A percentile compares a stretch with the other conserved stretches of the same genome.
Conservation (phyloP, 768 basidiomycete genomes). For the Pleurotus giganteus region DNA sequence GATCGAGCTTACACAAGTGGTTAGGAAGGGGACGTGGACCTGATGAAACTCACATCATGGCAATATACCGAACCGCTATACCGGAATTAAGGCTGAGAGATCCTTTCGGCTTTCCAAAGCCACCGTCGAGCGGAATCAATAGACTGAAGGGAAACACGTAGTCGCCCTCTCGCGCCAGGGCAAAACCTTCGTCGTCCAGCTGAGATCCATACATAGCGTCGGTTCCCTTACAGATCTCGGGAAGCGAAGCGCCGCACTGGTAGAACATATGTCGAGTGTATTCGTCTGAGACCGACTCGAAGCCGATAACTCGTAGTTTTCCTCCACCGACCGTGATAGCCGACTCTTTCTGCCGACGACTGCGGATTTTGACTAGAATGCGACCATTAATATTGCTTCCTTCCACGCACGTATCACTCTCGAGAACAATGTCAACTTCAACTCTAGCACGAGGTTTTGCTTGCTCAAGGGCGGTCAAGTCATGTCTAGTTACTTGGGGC, state of each 20-base stretch:
- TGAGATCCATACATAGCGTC: conserved; percentile 41
- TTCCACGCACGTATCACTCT: conserved; percentile 75
- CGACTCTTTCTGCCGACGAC: conserved; percentile 51
- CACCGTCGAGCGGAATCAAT: conserved; percentile 54
- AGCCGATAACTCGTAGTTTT: conserved; percentile 82
- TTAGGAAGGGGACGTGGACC: not conserved
- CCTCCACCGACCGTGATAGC: conserved; percentile 67
- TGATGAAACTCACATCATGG: conserved; percentile 59
- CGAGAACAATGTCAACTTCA: conserved; percentile 77
- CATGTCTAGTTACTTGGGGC: conserved; percentile 12
- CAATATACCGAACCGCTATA: conserved; percentile 73
- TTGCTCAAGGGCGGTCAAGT: conserved; percentile 58
- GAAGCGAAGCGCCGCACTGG: conserved; percentile 60
- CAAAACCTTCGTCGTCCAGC: conserved; percentile 61
- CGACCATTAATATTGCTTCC: conserved; percentile 71
- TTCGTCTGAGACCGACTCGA: conserved; percentile 65
- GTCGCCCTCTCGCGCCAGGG: conserved; percentile 58
- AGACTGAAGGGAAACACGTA: conserved; percentile 75
- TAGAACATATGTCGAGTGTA: conserved; percentile 78
- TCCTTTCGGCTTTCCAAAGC: conserved; percentile 59
- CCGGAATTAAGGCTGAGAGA: conserved; percentile 51
- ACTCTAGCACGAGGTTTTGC: conserved; percentile 73
- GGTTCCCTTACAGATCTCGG: conserved; percentile 45
- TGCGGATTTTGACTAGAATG: conserved; percentile 62
- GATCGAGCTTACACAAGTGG: conserved; percentile 48